Percentiles rank a stretch among this genome's conserved stretches.
Conservation (phyloP, 129 eudicot species). For the Daucus carota region DNA sequence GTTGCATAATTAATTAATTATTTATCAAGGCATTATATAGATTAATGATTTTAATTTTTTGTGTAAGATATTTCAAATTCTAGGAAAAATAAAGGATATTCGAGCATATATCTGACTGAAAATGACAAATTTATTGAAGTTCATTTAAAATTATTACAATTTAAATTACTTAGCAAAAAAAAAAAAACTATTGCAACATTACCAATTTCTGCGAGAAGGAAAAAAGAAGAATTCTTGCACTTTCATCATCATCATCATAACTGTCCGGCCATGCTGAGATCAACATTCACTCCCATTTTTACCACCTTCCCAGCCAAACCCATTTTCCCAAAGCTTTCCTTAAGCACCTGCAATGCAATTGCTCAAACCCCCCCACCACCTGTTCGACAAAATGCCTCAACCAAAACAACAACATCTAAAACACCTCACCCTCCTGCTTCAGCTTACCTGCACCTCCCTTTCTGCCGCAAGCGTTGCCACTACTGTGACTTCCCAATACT, state of each 20-base stretch:
- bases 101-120: no score
- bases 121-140: no score
- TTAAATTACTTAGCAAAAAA: no score
- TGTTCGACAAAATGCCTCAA: conserved; percentile 79
- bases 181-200: not conserved
- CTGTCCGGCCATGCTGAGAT: conserved; percentile 1
- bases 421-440: conserved; percentile 54
- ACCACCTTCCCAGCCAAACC: not conserved
- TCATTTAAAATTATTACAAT: not conserved
- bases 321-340: not conserved
- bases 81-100: no score
- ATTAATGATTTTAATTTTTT: no score
- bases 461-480: conserved; percentile 97
- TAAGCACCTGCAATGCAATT: conserved; percentile 12
- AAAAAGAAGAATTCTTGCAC: not conserved
- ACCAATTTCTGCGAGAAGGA: not conserved
- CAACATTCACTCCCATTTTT: not conserved
- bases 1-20: no score
- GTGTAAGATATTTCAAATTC: no score
- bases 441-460: conserved; percentile 89
- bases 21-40: no score
- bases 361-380: conserved; percentile 36
- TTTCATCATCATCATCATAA: not conserved
- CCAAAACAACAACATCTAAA: conserved; percentile 24
- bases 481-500: conserved; percentile 91